Evolutionary conservation across 345 rosid species (phyloP).

Genomic region (Pugionium dolabratum): DNA sequence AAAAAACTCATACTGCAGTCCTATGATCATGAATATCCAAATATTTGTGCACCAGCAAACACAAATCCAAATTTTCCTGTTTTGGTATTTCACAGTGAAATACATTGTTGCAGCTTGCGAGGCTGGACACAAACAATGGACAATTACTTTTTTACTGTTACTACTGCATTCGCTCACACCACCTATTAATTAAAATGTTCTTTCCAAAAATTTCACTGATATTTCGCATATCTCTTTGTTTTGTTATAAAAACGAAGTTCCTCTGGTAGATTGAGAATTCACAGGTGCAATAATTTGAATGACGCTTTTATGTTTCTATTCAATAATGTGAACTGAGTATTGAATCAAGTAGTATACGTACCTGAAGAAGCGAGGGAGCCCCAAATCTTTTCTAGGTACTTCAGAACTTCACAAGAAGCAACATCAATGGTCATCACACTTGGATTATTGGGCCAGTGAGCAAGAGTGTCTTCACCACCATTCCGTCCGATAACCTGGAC

Average conservation of each 20-base stretch:
- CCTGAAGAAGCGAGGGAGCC: slow-evolving; percentile 82
- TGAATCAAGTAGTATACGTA: slow-evolving; percentile 30
- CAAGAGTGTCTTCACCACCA: slow-evolving; percentile 94
- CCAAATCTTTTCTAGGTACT: slow-evolving; percentile 79
- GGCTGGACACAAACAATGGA: slow-evolving; percentile 15
- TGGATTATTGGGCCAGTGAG: slow-evolving; percentile 88
- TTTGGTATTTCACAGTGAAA: slow-evolving; percentile 8
- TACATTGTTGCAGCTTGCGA: slow-evolving; percentile 20
- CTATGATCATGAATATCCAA: background rate
- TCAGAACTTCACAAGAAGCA: slow-evolving; percentile 76
- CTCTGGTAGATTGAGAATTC: background rate
- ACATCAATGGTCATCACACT: slow-evolving; percentile 72
- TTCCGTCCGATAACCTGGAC: slow-evolving; percentile 73
- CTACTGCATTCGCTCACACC: slow-evolving; percentile 15
- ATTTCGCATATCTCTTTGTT: slow-evolving; percentile 11
- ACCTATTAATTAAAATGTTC: slow-evolving; percentile 1
- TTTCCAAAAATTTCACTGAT: slow-evolving; percentile 16
- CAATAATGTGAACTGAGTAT: slow-evolving; percentile 9
- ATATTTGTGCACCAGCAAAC: slow-evolving; percentile 4
- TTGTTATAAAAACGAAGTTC: slow-evolving; percentile 7
- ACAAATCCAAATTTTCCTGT: background rate
- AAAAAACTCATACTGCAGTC: slow-evolving; percentile 19
- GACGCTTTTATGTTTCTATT: background rate
- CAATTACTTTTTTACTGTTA: slow-evolving; percentile 3
- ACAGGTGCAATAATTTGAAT: slow-evolving; percentile 16